A percentile compares a stretch with the other conserved stretches of the same genome.
Conservation (phyloP, 2,329 filamentous ascomycete species). For the Xylaria digitata region DNA sequence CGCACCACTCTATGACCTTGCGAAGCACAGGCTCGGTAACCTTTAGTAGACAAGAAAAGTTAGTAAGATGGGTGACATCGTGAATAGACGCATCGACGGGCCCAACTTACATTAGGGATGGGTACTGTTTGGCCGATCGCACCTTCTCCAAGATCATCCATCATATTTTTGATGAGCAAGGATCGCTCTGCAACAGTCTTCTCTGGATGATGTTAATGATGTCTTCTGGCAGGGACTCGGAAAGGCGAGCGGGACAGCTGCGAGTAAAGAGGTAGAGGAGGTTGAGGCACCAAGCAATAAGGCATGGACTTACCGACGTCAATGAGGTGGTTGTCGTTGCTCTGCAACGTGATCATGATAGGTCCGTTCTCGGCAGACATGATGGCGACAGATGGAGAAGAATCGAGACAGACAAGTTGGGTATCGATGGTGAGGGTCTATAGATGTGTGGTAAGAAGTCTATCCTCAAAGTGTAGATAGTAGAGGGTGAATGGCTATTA, state of each 20-base stretch:
- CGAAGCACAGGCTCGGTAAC: constrained; percentile 93
- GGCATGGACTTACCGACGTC: constrained; percentile 57
- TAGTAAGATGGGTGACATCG: constrained; percentile 29
- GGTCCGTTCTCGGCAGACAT: constrained; percentile 36
- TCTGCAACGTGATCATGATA: constrained; percentile 60
- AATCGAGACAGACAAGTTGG: not conserved
- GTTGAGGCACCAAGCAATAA: not conserved
- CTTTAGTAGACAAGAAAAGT: constrained; percentile 53
- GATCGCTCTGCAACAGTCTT: constrained; percentile 89
- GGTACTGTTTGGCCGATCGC: constrained; percentile 77
- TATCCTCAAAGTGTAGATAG: not conserved
- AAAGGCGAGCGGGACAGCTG: constrained; percentile 6
- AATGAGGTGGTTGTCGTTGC: constrained; percentile 63
- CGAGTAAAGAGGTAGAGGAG: not conserved
- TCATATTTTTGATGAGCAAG: constrained; percentile 97
- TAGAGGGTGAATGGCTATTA: not conserved
- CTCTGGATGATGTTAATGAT: constrained; percentile 62
- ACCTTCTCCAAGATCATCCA: constrained; percentile 86
- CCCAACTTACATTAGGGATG: constrained; percentile 78
- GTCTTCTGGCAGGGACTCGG: constrained; percentile 11
- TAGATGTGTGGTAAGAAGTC: constrained; percentile 26
- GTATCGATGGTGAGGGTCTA: constrained; percentile 10
- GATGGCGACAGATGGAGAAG: constrained; percentile 13
- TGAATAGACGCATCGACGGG: not conserved
- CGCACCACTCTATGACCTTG: constrained; percentile 99